Evolutionary conservation across 495 filamentous ascomycete species (phyloP).

Genomic region (Penicillium odoratum): DNA sequence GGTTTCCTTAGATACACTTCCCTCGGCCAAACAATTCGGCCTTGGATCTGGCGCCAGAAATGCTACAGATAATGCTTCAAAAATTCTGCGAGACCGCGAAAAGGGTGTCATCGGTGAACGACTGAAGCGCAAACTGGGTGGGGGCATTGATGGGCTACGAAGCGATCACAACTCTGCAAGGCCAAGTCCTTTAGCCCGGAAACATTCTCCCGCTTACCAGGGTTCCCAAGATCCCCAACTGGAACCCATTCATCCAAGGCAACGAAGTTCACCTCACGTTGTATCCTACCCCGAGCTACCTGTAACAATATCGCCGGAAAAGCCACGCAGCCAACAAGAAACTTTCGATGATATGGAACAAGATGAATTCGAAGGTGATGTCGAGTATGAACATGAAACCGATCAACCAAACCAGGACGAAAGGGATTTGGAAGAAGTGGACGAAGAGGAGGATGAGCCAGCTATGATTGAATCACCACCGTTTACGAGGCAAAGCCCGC

Average conservation of each 20-base stretch:
- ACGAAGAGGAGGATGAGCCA: neutral
- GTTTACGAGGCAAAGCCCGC: neutral
- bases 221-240: neutral
- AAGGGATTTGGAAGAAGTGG: neutral
- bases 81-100: constrained; percentile 30
- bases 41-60: constrained; percentile 28
- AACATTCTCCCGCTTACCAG: neutral
- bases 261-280: neutral
- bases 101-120: constrained; percentile 29
- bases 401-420: constrained; percentile 6
- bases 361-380: neutral
- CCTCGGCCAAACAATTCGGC: constrained; percentile 44
- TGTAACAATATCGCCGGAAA: constrained; percentile 4
- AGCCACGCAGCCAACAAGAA: neutral
- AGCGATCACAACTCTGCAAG: constrained; percentile 19
- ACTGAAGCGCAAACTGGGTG: constrained; percentile 33
- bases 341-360: neutral
- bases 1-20: constrained; percentile 55
- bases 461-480: constrained; percentile 5
- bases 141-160: constrained; percentile 22
- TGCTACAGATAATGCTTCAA: constrained; percentile 19
- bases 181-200: constrained; percentile 15
- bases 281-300: constrained; percentile 24
- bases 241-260: neutral
- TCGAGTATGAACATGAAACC: neutral